These are phyloP conservation scores for Saccharomyces hybrid DNA, from an alignment of 1,139 yeast species.

Conservation along the genomic window DNA sequence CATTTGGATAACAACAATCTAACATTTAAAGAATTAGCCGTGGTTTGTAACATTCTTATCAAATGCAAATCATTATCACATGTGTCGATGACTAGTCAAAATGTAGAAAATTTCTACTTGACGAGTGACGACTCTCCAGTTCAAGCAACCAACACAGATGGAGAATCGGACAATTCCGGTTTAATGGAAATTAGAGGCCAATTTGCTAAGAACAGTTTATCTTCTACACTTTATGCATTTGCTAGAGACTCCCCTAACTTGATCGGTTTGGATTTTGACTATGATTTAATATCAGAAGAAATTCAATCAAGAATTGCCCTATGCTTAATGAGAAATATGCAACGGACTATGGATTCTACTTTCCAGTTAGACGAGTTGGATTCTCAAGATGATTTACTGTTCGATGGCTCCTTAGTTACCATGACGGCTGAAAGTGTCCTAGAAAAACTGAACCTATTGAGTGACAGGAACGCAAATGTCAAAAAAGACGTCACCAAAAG, in stretches of 20 bases:
- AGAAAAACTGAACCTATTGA: constrained; percentile 26
- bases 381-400: constrained; percentile 41
- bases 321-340: constrained; percentile 77
- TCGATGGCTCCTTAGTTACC: constrained; percentile 48
- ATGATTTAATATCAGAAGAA: constrained; percentile 55
- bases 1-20: constrained; percentile 72
- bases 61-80: constrained; percentile 59
- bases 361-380: constrained; percentile 25
- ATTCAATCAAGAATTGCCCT: constrained; percentile 70
- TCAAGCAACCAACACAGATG: neutral
- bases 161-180: neutral
- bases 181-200: constrained; percentile 1
- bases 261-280: constrained; percentile 64
- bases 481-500: constrained; percentile 35
- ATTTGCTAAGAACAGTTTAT: constrained; percentile 33
- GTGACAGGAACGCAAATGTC: constrained; percentile 17
- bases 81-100: constrained; percentile 46
- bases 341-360: constrained; percentile 43
- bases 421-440: constrained; percentile 56
- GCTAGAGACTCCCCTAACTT: constrained; percentile 56
- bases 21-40: constrained; percentile 43
- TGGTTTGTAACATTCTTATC: constrained; percentile 61
- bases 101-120: neutral
- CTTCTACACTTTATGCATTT: constrained; percentile 64
- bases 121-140: neutral